phyloP scores from a whole-genome alignment of 179 eudicot species.

The Nepenthes alata region DNA sequence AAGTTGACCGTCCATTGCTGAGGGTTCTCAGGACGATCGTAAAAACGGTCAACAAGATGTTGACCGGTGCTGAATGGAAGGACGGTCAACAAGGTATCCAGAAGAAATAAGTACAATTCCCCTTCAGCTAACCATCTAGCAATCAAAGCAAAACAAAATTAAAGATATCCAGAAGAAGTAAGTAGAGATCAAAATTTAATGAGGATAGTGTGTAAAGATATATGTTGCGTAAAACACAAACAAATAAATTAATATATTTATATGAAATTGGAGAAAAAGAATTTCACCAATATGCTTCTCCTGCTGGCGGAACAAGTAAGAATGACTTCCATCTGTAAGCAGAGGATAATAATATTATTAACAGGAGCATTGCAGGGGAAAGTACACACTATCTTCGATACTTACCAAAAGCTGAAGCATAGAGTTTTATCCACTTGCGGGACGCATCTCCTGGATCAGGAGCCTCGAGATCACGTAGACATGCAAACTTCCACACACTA shows the following conservation, averaged over 20 bases:
- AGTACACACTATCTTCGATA: background rate
- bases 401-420: slow-evolving; percentile 61
- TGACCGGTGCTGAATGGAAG: too few species aligned
- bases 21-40: too few species aligned
- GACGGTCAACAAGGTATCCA: too few species aligned
- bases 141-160: too few species aligned
- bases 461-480: slow-evolving; percentile 68
- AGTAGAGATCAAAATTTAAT: too few species aligned
- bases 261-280: background rate
- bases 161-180: too few species aligned
- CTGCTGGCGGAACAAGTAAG: slow-evolving; percentile 59
- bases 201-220: too few species aligned
- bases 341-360: slow-evolving; percentile 1
- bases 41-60: too few species aligned
- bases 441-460: slow-evolving; percentile 54
- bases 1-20: too few species aligned
- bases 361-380: background rate
- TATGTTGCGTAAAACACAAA: background rate
- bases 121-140: too few species aligned
- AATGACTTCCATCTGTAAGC: slow-evolving; percentile 75
- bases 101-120: too few species aligned
- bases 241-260: background rate
- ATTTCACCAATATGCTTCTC: slow-evolving; percentile 79
- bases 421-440: slow-evolving; percentile 65
- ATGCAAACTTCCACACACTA: slow-evolving; percentile 68